phyloP scores from a whole-genome alignment of 2,329 filamentous ascomycete species.

The Pseudopyricularia javanii region DNA sequence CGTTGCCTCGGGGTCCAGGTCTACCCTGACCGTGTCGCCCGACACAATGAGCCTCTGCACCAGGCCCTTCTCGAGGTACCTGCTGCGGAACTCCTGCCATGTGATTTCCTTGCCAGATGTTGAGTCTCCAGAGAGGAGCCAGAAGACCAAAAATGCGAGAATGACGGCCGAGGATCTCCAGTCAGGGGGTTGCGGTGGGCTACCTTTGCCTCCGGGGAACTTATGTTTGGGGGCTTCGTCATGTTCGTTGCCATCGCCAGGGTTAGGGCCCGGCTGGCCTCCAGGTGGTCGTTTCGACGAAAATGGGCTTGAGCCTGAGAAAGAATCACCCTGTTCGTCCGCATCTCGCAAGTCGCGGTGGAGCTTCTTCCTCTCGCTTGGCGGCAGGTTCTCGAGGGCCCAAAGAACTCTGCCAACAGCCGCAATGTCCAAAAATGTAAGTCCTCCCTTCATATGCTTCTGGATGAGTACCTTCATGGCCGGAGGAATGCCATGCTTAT shows the following conservation, averaged over 20 bases:
- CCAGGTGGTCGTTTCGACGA: constrained; percentile 5
- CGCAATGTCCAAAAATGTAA: constrained; percentile 36
- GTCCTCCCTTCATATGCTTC: constrained; percentile 42
- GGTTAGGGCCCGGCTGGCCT: constrained; percentile 5
- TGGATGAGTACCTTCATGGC: constrained; percentile 49
- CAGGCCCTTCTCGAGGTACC: constrained; percentile 89
- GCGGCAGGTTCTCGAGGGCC: constrained; percentile 23
- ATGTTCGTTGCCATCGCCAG: constrained; percentile 13
- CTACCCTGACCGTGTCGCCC: constrained; percentile 59
- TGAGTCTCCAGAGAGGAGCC: constrained; percentile 28
- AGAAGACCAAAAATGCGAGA: constrained; percentile 14
- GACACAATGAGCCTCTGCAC: constrained; percentile 86
- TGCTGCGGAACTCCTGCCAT: constrained; percentile 91
- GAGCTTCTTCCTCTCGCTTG: constrained; percentile 28
- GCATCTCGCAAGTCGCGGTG: constrained; percentile 10
- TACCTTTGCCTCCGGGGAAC: constrained; percentile 5
- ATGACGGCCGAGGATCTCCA: constrained; percentile 5
- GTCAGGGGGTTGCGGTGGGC: constrained; percentile 2
- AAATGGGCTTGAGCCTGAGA: neutral
- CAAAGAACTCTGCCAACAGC: constrained; percentile 47
- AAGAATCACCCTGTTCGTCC: too few relatives aligned
- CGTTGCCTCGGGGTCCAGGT: constrained; percentile 65
- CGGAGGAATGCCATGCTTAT: constrained; percentile 55
- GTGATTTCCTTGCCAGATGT: constrained; percentile 62
- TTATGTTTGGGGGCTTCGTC: too few relatives aligned